These are phyloP conservation scores for Leishmania aethiopica DNA, from an alignment of 208 protist species.

Conservation along the genomic window DNA sequence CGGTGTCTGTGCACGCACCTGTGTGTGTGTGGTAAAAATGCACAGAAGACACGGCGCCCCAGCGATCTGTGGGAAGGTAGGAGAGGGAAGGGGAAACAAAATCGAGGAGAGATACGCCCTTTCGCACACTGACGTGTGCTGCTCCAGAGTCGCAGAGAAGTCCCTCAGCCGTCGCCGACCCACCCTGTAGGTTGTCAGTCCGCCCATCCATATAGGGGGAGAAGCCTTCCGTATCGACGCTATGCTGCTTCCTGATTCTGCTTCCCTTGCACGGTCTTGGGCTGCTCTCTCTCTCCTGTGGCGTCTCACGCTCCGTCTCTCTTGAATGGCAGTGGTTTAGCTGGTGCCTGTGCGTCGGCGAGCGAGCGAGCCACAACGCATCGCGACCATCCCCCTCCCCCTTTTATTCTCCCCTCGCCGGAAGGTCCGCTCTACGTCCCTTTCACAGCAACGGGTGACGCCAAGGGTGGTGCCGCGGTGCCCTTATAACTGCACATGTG, in stretches of 20 bases:
- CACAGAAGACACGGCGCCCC: neutral
- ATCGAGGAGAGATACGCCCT: neutral
- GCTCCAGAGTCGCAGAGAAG: neutral
- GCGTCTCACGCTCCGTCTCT: neutral
- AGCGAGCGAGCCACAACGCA: neutral
- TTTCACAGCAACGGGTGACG: neutral
- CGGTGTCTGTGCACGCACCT: neutral
- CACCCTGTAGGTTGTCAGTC: neutral
- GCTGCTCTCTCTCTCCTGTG: neutral
- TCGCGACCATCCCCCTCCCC: neutral
- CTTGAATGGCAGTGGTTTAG: neutral
- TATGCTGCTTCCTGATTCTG: neutral
- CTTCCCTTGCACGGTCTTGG: neutral
- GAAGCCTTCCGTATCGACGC: neutral
- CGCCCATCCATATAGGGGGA: neutral
- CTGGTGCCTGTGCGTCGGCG: too few relatives aligned
- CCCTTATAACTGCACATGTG: neutral
- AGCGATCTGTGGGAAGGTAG: neutral
- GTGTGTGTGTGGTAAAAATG: neutral
- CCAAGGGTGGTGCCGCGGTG: neutral
- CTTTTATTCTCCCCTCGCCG: neutral
- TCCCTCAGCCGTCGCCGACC: neutral
- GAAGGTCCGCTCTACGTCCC: neutral
- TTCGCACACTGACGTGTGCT: neutral
- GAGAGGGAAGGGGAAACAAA: neutral